Evolutionary conservation across 768 basidiomycete species (phyloP).

Genomic region (Hysterangium stoloniferum): DNA sequence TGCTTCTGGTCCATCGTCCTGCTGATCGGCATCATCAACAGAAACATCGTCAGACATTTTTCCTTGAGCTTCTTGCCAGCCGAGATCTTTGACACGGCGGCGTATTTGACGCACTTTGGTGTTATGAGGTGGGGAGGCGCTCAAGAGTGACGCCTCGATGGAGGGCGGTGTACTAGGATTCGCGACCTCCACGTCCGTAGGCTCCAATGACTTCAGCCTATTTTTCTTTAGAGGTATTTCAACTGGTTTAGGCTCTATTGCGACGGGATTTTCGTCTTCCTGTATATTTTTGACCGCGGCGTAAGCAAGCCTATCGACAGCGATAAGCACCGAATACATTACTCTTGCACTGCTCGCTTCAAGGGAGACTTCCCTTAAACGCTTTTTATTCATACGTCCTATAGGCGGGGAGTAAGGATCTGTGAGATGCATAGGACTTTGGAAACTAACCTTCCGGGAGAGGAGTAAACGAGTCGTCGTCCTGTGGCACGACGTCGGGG

Average conservation of each 20-base stretch:
- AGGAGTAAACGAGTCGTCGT: constrained; percentile 5
- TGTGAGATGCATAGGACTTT: background rate
- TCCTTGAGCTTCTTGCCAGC: constrained; percentile 42
- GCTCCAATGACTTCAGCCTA: constrained; percentile 3
- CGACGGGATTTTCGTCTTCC: background rate
- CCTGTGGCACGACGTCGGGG: background rate
- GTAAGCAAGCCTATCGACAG: background rate
- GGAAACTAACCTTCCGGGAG: constrained; percentile 7
- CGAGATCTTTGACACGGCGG: constrained; percentile 71
- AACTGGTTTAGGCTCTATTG: background rate
- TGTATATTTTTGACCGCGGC: background rate
- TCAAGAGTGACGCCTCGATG: constrained; percentile 19
- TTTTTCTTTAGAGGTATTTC: constrained; percentile 10
- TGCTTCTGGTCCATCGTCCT: constrained; percentile 56
- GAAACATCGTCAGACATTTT: constrained; percentile 4
- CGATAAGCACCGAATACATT: background rate
- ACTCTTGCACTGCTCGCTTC: constrained; percentile 1
- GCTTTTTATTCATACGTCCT: constrained; percentile 5
- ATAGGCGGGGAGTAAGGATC: background rate
- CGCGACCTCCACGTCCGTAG: constrained; percentile 19
- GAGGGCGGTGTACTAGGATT: constrained; percentile 21
- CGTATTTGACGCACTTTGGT: constrained; percentile 76
- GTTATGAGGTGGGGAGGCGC: constrained; percentile 67
- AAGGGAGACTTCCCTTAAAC: constrained; percentile 6
- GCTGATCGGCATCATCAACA: constrained; percentile 33